A percentile compares a stretch with the other conserved stretches of the same genome.
Evolutionary conservation across 164 flowering plant species (phyloP).

Genomic region (Annona squamosa): DNA sequence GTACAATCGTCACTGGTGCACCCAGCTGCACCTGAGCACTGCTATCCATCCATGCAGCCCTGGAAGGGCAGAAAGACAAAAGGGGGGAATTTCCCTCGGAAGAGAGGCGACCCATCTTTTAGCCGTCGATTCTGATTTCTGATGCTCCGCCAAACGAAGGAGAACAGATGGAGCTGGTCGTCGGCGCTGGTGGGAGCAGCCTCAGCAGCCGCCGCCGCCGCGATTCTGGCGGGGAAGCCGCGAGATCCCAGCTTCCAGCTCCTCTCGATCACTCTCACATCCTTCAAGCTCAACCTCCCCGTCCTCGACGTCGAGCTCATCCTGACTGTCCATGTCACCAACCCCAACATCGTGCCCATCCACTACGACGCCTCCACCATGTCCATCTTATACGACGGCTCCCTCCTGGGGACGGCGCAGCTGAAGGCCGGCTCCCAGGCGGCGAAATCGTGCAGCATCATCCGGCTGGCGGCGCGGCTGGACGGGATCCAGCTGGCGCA

Average conservation of each 20-base stretch:
- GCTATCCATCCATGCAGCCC: too few species aligned
- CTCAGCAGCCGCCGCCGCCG: constrained; percentile 43
- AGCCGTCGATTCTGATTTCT: too few species aligned
- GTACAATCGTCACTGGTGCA: too few species aligned
- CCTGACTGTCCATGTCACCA: constrained; percentile 82
- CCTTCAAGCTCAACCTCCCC: constrained; percentile 62
- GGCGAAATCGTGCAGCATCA: constrained; percentile 50
- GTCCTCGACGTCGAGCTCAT: constrained; percentile 57
- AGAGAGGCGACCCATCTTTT: too few species aligned
- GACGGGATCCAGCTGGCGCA: constrained; percentile 49
- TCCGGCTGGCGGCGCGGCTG: constrained; percentile 64
- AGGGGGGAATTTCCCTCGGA: too few species aligned
- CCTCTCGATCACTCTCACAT: constrained; percentile 54
- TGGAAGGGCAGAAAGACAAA: too few species aligned
- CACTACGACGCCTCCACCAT: constrained; percentile 60
- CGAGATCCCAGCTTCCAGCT: constrained; percentile 69
- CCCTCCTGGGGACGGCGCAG: constrained; percentile 60
- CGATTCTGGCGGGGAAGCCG: constrained; percentile 42
- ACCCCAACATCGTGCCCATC: constrained; percentile 75
- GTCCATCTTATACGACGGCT: constrained; percentile 73
- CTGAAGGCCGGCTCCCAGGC: constrained; percentile 71
- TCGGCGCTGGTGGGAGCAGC: constrained; percentile 51
- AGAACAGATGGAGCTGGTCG: constrained; percentile 7
- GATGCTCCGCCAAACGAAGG: too few species aligned
- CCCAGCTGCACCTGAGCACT: too few species aligned